Conservation (phyloP, 2,329 filamentous ascomycete species). For the Stagonosporopsis vannaccii region DNA sequence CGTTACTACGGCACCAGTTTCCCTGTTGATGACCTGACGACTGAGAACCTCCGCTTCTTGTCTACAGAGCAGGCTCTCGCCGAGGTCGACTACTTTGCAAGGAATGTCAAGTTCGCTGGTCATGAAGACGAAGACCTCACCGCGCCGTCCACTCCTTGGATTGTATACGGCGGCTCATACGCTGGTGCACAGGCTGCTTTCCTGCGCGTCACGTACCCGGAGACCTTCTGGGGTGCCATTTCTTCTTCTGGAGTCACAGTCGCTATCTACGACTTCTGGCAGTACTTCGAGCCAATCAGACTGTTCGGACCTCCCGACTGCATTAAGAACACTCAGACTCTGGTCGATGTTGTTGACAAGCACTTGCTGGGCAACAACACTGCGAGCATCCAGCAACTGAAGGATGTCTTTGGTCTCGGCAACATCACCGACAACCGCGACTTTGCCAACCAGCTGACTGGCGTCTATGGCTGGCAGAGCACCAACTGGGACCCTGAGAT, state of each 20-base stretch:
- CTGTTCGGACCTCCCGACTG: constrained; percentile 67
- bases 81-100: constrained; percentile 81
- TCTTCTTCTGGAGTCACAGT: constrained; percentile 80
- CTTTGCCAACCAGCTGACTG: constrained; percentile 59
- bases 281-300: constrained; percentile 67
- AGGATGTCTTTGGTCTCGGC: constrained; percentile 61
- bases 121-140: constrained; percentile 69
- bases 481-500: constrained; percentile 65
- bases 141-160: constrained; percentile 71
- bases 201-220: constrained; percentile 76
- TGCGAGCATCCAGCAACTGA: constrained; percentile 55
- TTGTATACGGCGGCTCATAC: constrained; percentile 85
- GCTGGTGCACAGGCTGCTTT: constrained; percentile 82
- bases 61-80: constrained; percentile 84
- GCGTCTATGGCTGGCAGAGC: constrained; percentile 61
- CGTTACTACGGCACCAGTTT: constrained; percentile 84
- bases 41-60: constrained; percentile 78
- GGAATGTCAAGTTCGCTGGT: constrained; percentile 74
- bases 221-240: constrained; percentile 80
- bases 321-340: constrained; percentile 67
- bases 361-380: constrained; percentile 62
- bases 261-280: constrained; percentile 79
- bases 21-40: constrained; percentile 70
- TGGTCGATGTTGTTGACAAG: constrained; percentile 66
- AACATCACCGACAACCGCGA: constrained; percentile 60